Evolutionary conservation across 1,284 basidiomycete species (phyloP), one percentile per base, ranked within the genome.

Genomic region (Pulveroboletus sp.): DNA sequence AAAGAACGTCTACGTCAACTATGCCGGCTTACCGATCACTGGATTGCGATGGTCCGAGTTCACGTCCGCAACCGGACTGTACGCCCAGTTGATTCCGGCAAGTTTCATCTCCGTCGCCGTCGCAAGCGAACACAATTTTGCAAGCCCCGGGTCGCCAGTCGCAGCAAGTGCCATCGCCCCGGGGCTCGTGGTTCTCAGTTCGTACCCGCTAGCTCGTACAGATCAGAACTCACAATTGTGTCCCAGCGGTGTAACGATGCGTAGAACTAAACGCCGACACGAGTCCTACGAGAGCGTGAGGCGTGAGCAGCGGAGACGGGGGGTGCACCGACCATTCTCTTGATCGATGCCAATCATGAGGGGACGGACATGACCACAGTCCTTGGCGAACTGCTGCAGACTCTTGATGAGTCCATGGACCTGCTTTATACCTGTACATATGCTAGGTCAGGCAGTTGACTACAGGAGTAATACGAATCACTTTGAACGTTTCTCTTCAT

Each of bases 151-250:
- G 11, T 80, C 80, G 1, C 77, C 78, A 0, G 83, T 80, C 5
- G 84, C 82, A 6, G 84, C 83, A 2, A 87, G 72, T 1, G 86
- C 83, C 87, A 89, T 89, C 2, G 87, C 86, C 0, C 87, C 87
- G 11, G 87, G 87, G 57, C 87, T 89, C 40, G 18, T 33, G 24
- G n/a, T 47, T 20, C 24, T 58, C 42, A 54, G 52, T 24, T 25
- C 25, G 31, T 43, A n/a, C 22, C 5, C 12, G 10, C n/a, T 35
- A 25, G 35, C 14, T 22, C 29, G 24, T 35, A 9, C 11, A 35
- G 35, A 35, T 24, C 35, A 42, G 6, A 40, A 47, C 74, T 62
- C 60, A 86, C 86, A 88, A 88, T 60, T 85, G 84, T 3, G 87
- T 86, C 4, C 85, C 86, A 20, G 81, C 81, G 2, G 70, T 70